Conservation (phyloP, 176 grass and related monocot species). For the Zea luxurians region DNA sequence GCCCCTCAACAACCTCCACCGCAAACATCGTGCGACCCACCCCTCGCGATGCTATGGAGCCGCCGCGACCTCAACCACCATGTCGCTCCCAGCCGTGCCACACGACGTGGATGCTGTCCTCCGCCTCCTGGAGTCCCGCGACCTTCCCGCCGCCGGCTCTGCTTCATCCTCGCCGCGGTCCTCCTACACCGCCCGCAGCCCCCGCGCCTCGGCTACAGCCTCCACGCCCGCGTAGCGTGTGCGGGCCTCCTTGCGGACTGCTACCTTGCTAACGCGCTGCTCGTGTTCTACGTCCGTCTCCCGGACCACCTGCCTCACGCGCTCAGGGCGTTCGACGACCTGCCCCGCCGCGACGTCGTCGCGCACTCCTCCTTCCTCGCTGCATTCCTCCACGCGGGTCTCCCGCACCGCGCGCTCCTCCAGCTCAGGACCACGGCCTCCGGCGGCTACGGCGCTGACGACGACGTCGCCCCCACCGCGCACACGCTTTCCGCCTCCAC, state of each 20-base stretch:
- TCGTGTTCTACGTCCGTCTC: conserved; percentile 73
- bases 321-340: conserved; percentile 70
- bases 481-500: conserved; percentile 72
- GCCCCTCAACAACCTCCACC: too few relatives aligned
- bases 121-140: conserved; percentile 38
- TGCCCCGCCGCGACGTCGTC: conserved; percentile 67
- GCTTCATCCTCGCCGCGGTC: conserved; percentile 41
- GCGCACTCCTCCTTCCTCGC: conserved; percentile 84
- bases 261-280: conserved; percentile 52
- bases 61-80: too few relatives aligned
- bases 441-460: neutral
- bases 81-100: conserved; percentile 15
- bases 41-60: too few relatives aligned
- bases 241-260: conserved; percentile 42
- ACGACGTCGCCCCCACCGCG: conserved; percentile 57
- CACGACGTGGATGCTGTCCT: conserved; percentile 20
- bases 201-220: conserved; percentile 24
- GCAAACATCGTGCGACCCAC: too few relatives aligned
- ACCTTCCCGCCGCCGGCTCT: conserved; percentile 37
- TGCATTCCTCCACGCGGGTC: conserved; percentile 48
- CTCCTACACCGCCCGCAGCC: conserved; percentile 46
- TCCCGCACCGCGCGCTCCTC: conserved; percentile 49
- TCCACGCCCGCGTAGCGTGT: conserved; percentile 36
- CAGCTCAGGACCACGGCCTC: conserved; percentile 56
- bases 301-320: conserved; percentile 49